A percentile compares a stretch with the other conserved stretches of the same genome.
Conservation (phyloP, 495 filamentous ascomycete species). For the Ramalina peruviana region DNA sequence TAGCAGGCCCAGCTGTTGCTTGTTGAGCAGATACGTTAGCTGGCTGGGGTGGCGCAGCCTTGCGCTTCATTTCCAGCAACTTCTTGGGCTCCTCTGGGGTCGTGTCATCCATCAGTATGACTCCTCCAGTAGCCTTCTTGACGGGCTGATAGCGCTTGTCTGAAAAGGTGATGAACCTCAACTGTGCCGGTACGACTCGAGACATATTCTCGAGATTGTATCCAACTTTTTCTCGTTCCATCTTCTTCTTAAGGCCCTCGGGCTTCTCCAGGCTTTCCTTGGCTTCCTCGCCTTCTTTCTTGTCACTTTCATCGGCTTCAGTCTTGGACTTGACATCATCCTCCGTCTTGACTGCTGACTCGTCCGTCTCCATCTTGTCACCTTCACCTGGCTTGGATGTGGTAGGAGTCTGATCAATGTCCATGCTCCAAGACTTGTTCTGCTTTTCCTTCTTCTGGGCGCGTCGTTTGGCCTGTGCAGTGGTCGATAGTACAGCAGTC, state of each 20-base stretch:
- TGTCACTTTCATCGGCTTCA: constrained; percentile 41
- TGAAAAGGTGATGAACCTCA: constrained; percentile 86
- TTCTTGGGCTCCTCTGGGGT: constrained; percentile 62
- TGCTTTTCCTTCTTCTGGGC: constrained; percentile 63
- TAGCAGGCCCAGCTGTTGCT: constrained; percentile 34
- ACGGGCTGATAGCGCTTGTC: constrained; percentile 83
- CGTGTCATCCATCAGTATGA: constrained; percentile 79
- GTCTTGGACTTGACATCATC: constrained; percentile 38
- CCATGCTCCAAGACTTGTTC: constrained; percentile 69
- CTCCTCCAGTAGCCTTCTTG: constrained; percentile 94
- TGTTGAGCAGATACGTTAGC: constrained; percentile 61
- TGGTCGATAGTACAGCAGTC: constrained; percentile 92
- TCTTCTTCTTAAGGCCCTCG: constrained; percentile 59
- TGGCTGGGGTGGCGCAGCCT: neutral
- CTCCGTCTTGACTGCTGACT: constrained; percentile 44
- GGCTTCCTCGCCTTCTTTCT: constrained; percentile 38
- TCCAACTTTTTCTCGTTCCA: constrained; percentile 91
- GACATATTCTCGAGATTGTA: constrained; percentile 97
- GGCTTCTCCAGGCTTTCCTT: constrained; percentile 31
- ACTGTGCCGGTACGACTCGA: constrained; percentile 78
- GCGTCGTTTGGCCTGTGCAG: constrained; percentile 88
- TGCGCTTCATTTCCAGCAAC: constrained; percentile 69
- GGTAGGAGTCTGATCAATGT: constrained; percentile 64
- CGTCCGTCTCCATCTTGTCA: constrained; percentile 87
- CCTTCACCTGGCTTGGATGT: constrained; percentile 52